Evolutionary conservation across 306 rosid genomes (phyloP).

Genomic region (Ceratonia siliqua): DNA sequence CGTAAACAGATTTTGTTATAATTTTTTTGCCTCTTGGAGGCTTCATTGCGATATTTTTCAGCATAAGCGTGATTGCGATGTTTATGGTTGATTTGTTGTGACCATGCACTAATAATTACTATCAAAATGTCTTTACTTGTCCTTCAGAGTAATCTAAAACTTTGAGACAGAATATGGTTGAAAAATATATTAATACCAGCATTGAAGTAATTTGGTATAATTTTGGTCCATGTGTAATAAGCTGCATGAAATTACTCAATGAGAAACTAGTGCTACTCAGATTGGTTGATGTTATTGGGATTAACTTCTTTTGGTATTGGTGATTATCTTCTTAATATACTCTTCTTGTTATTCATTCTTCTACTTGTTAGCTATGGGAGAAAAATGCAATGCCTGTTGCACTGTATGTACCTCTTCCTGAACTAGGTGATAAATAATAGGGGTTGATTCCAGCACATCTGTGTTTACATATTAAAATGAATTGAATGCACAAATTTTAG

Average conservation of each 20-base stretch:
- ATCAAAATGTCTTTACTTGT: constrained; percentile 7
- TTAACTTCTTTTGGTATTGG: not conserved
- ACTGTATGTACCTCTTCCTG: not conserved
- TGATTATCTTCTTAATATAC: not conserved
- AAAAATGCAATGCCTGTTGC: not conserved
- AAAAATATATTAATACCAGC: not conserved
- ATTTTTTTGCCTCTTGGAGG: not conserved
- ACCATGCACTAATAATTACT: not conserved
- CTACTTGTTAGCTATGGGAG: not conserved
- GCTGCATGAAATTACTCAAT: not conserved
- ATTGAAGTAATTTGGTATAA: not conserved
- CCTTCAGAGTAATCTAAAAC: not conserved
- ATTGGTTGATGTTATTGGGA: not conserved
- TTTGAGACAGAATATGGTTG: not conserved
- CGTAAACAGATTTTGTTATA: not conserved
- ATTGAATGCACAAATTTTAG: not conserved
- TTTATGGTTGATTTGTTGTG: constrained; percentile 19
- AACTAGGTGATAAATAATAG: not conserved
- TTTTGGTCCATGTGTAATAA: not conserved
- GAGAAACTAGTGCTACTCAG: not conserved
- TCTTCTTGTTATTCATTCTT: not conserved
- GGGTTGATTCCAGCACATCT: not conserved
- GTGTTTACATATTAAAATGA: not conserved
- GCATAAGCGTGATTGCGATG: not conserved
- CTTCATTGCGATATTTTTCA: not conserved